phyloP scores from a whole-genome alignment of 1,284 basidiomycete genomes.

The Austroboletus olivaceoglutinosus region DNA sequence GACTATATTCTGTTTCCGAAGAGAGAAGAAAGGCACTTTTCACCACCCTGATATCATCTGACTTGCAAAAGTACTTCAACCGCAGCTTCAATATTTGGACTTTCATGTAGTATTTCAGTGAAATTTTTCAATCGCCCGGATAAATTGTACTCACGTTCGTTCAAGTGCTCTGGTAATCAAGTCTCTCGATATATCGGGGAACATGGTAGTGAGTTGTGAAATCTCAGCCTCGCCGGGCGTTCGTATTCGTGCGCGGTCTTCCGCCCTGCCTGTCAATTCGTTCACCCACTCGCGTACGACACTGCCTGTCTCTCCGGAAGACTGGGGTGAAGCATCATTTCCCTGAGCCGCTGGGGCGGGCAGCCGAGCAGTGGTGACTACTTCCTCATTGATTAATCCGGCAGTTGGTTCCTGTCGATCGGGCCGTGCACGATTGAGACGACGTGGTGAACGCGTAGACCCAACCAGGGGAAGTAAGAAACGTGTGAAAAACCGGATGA shows the following conservation, averaged over 20 bases:
- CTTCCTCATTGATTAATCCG: constrained; percentile 44
- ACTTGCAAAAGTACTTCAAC: constrained; percentile 73
- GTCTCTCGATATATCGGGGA: constrained; percentile 74
- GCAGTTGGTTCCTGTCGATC: constrained; percentile 36
- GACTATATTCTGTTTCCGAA: neutral
- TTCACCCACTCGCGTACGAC: constrained; percentile 82
- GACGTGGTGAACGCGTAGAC: constrained; percentile 51
- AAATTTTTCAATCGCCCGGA: neutral
- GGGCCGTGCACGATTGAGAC: constrained; percentile 59
- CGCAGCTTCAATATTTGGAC: constrained; percentile 75
- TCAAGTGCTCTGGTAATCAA: constrained; percentile 78
- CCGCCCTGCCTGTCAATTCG: constrained; percentile 67
- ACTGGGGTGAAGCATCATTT: constrained; percentile 8
- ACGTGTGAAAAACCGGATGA: constrained; percentile 51
- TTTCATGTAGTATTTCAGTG: constrained; percentile 27
- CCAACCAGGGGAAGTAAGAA: constrained; percentile 66
- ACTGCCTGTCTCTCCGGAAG: constrained; percentile 26
- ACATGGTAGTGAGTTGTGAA: constrained; percentile 72
- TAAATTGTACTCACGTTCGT: constrained; percentile 59
- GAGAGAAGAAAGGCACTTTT: neutral
- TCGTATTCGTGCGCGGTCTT: constrained; percentile 54
- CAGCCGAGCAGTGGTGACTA: constrained; percentile 55
- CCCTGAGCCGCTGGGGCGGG: constrained; percentile 24
- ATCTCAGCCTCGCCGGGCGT: constrained; percentile 77
- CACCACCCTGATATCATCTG: constrained; percentile 11